Evolutionary conservation across 2,329 filamentous ascomycete genomes (phyloP), one percentile per base, ranked within the genome.

Genomic region (Scytalidium lignicola): DNA sequence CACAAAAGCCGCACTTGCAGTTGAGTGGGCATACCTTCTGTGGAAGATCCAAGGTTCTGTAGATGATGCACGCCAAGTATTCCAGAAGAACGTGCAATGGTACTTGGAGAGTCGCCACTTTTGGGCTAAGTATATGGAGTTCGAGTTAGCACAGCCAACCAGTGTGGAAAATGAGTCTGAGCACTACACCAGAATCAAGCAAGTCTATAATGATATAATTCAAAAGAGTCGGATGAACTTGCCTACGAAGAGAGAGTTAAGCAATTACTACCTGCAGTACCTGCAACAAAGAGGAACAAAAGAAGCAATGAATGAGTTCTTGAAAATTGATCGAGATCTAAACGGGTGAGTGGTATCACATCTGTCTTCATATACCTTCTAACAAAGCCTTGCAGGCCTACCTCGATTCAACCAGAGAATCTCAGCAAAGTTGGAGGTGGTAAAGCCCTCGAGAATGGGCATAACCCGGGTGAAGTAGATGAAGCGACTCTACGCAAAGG

Each of bases 111-210:
- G 90, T 66, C 80, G 83, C 28, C 75, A 88, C 41, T 97, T 97
- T 74, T 99, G 93, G 92, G 76, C 83, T 58, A 88, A 82, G 62
- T 97, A 90, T 75, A 79, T 97, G 48, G 75, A 86, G 51, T 96
- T 99, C 62, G 93, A 99, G 71, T 74, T 95, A 44, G 83, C 88
- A 49, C 91, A 96, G 66, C 86, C 88, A 10, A 85, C 84, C 1
- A 83, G 73, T 53, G 70, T 75, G 1, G 79, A 83, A 44, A 74
- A 78, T 2, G 88, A 92, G 62, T 59, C 73, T 1, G 72, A 80
- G 49, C 82, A 90, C 49, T 82, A 83, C 46, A 75, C 83, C 55
- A 85, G 85, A n/a, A 82, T 97, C 63, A 89, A 89, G 70, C 78
- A 84, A 47, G 86, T 96, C 12, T 82, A 92, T 62, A 79, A 88